Base-by-base conservation (phyloP, 176 grass and related monocot species). In the Triticum turgidum region DNA sequence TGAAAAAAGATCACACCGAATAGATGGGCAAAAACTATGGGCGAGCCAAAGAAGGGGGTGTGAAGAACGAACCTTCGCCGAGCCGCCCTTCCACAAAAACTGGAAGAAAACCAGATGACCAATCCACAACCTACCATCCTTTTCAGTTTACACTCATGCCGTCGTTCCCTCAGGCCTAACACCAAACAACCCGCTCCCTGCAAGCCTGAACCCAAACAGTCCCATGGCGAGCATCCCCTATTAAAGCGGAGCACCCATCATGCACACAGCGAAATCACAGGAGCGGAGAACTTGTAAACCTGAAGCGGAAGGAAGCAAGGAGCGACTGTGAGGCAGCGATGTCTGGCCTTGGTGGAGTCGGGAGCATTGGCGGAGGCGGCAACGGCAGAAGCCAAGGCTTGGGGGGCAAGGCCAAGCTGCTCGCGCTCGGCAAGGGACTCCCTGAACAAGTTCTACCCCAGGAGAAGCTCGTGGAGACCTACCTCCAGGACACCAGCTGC, bases 381-480 rank as follows among this genome's bases (percentile, higher is more conserved):
- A 80, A 74, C 8, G 86, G 82, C 35, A 89, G 41, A 20, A 85
- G 38, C 81, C 89, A 81, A 21, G 22, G 69, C 77, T 70, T 82
- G 17, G 85, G 76, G 41, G 71, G 86, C 69, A 98, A 94, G 72
- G 93, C 96, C 34, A 89, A 88, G 73, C 78, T 98, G 78, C 83
- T 98, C 18, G 96, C 96, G 33, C 58, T 98, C 17, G 93, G 90
- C 86, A 98, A 98, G 79, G 93, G 84, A 20, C 93, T 98, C 79
- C 96, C 96, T 29, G 84, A 86, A n/a, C 89, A 95, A 45, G 86
- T 98, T 54, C 91, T 95, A n/a, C 85, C 88, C 18, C 96, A 98
- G 65, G 93, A 98, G 74, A 88, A 89, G 39, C 84, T 98, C 41
- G 96, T 95, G 5, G 88, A 94, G 51, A 81, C 84, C 17, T 98